Conservation (phyloP, 805 yeast genomes). For the Isabelozyma pseudorhagii region DNA sequence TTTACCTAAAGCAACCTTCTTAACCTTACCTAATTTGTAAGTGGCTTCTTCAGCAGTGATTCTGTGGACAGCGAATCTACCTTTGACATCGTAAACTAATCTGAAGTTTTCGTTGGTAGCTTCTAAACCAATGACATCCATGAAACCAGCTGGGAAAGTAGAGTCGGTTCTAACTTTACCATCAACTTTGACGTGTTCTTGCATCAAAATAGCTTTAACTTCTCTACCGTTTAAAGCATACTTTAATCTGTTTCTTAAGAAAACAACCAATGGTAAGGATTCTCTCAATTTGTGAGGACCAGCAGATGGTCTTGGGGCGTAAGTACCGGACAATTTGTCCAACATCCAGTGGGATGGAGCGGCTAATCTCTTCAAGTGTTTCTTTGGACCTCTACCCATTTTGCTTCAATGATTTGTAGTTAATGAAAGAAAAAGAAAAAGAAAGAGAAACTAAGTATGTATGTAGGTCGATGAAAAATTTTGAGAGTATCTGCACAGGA, state of each 20-base stretch:
- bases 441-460: background rate
- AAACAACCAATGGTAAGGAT: slow-evolving; percentile 28
- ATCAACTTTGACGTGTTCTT: slow-evolving; percentile 31
- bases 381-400: slow-evolving; percentile 30
- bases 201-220: slow-evolving; percentile 33
- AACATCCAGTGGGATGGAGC: slow-evolving; percentile 38
- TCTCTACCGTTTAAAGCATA: slow-evolving; percentile 33
- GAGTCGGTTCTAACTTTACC: slow-evolving; percentile 33
- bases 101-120: slow-evolving; percentile 30
- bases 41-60: slow-evolving; percentile 25
- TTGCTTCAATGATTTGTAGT: slow-evolving; percentile 3
- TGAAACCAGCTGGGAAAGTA: slow-evolving; percentile 31
- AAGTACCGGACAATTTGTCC: slow-evolving; percentile 35
- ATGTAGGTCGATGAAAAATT: background rate
- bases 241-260: slow-evolving; percentile 34
- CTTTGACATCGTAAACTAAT: slow-evolving; percentile 26
- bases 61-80: slow-evolving; percentile 27
- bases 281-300: slow-evolving; percentile 36
- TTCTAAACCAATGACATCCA: slow-evolving; percentile 29
- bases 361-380: slow-evolving; percentile 35
- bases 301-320: slow-evolving; percentile 34
- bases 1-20: slow-evolving; percentile 23
- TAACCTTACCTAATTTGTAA: slow-evolving; percentile 24
- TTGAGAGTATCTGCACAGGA: background rate
- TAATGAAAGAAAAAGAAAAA: slow-evolving; percentile 3